Conservation (phyloP, 441 rosid genomes). For the Capsella rubella region DNA sequence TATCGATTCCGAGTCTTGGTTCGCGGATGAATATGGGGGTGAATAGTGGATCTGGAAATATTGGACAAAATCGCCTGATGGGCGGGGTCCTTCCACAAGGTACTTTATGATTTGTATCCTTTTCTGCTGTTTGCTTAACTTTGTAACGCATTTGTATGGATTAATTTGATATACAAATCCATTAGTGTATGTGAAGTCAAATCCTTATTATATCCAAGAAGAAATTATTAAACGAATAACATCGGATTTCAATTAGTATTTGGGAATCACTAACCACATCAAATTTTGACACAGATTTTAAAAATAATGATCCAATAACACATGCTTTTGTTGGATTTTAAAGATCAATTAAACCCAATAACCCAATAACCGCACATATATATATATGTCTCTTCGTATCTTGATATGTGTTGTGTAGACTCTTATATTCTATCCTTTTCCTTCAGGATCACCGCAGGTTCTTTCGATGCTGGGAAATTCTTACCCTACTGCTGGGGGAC, state of each 20-base stretch:
- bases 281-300: neutral
- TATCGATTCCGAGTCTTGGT: conserved; percentile 84
- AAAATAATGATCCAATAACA: neutral
- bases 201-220: neutral
- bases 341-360: neutral
- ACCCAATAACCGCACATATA: neutral
- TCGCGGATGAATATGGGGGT: conserved; percentile 78
- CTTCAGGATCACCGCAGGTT: conserved; percentile 92
- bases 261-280: neutral
- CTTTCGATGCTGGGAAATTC: conserved; percentile 83
- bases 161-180: neutral
- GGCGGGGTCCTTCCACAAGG: conserved; percentile 91
- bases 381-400: neutral
- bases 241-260: neutral
- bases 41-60: conserved; percentile 83
- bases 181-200: neutral
- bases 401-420: conserved; percentile 3
- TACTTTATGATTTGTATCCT: conserved; percentile 42
- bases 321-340: neutral
- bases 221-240: neutral
- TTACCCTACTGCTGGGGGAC: conserved; percentile 79
- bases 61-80: conserved; percentile 92
- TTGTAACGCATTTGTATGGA: neutral
- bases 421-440: conserved; percentile 30
- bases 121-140: conserved; percentile 15